Percentiles rank a stretch among this genome's conserved stretches.
These are phyloP conservation scores for Ceratocystis albifundus DNA, from an alignment of 2,329 filamentous ascomycete species.

Conservation along the genomic window DNA sequence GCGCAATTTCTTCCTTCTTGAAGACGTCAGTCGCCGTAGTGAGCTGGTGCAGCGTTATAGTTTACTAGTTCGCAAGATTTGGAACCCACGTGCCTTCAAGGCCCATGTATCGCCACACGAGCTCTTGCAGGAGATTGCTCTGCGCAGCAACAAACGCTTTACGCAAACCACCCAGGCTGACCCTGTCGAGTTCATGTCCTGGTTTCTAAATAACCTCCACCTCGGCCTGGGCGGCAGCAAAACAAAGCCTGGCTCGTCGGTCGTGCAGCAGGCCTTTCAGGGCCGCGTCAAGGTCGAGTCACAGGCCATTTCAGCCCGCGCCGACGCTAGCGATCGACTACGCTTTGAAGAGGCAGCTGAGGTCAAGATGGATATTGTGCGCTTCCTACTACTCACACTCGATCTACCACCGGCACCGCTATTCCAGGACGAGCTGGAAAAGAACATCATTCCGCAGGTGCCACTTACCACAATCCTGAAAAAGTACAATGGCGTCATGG, in stretches of 20 bases:
- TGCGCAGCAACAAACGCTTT: conserved; percentile 85
- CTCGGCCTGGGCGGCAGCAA: conserved; percentile 82
- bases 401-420: conserved; percentile 85
- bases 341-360: conserved; percentile 84
- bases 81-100: conserved; percentile 95
- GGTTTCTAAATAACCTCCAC: conserved; percentile 95
- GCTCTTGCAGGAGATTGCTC: conserved; percentile 83
- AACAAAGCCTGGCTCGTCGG: conserved; percentile 69
- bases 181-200: conserved; percentile 89
- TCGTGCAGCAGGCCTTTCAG: conserved; percentile 88
- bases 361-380: conserved; percentile 63
- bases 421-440: conserved; percentile 88
- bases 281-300: conserved; percentile 85
- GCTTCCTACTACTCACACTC: conserved; percentile 84
- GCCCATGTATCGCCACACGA: conserved; percentile 95
- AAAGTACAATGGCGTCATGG: conserved; percentile 83
- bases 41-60: conserved; percentile 82
- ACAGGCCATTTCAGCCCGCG: conserved; percentile 83
- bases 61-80: conserved; percentile 88
- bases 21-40: conserved; percentile 58
- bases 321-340: conserved; percentile 73
- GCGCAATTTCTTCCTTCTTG: conserved; percentile 82
- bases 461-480: conserved; percentile 70
- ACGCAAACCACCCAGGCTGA: conserved; percentile 84
- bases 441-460: conserved; percentile 92